Evolutionary conservation across 202 grass and related monocot genomes (phyloP).

Genomic region (Brachypodium distachyon): DNA sequence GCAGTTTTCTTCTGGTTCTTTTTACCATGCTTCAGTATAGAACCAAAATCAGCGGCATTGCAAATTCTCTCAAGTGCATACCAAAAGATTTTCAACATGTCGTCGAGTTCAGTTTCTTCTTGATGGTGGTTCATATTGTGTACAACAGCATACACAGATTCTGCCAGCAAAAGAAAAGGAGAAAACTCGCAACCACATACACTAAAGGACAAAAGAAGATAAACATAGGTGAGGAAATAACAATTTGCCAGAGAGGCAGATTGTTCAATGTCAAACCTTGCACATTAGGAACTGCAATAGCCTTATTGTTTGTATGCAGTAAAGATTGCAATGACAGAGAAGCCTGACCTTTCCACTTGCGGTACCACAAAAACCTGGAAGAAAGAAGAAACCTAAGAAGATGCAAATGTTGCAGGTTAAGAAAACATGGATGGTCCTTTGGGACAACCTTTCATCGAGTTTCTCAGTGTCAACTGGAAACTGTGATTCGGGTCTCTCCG

Average conservation of each 20-base stretch:
- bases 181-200: neutral
- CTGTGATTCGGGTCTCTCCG: conserved; percentile 29
- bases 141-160: conserved; percentile 14
- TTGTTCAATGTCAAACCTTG: conserved; percentile 39
- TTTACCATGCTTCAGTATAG: conserved; percentile 51
- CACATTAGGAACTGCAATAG: conserved; percentile 11
- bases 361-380: conserved; percentile 51
- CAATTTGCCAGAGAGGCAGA: neutral
- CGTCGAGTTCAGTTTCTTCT: conserved; percentile 16
- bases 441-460: conserved; percentile 39
- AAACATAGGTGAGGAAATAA: neutral
- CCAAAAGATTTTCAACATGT: conserved; percentile 44
- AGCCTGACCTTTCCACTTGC: conserved; percentile 42
- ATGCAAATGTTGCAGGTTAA: neutral
- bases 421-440: neutral
- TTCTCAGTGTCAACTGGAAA: conserved; percentile 45
- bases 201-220: neutral
- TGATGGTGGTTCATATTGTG: conserved; percentile 9
- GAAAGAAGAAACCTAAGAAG: conserved; percentile 4
- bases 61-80: conserved; percentile 47
- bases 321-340: conserved; percentile 23
- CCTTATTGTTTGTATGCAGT: neutral
- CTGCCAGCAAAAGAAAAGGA: conserved; percentile 3
- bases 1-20: conserved; percentile 88
- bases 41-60: conserved; percentile 44